Base-by-base conservation (phyloP, 352 stramenopile genomes). In the Pseudoperonospora humuli region DNA sequence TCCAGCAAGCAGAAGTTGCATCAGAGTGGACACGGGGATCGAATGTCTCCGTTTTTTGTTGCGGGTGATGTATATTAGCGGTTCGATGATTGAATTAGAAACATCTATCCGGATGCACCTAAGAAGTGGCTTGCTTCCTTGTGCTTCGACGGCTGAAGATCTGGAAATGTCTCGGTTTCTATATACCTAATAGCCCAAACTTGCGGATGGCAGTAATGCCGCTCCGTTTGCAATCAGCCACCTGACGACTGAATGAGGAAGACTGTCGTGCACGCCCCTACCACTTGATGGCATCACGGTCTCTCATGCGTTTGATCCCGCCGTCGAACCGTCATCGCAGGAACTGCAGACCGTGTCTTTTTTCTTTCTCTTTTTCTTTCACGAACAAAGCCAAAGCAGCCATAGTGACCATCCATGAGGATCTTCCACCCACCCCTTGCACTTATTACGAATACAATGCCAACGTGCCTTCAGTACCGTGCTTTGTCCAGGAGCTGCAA, bases 401-500 rank as follows among this genome's bases (percentile, higher is more conserved):
- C 11, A 32, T 19, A 17, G 40, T 33, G 32, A 7, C 38, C 18
- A 24, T 23, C 18, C 18, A 15, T 3, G 17, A 38, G 26, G 36
- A 47, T 46, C 39, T 45, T 50, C 31, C 31, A 43, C 39, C 27
- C 48, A 39, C 28, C n/a, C 3, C 13, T 9, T 34, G 19, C 2
- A 17, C 0, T 15, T 4, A 6, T 32, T 32, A 32, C 26, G 26
- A 13, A 34, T 45, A 31, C 26, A 10, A 26, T 26, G 31, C 21
- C 13, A n/a, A 24, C 28, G 23, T 35, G 43, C 31, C 55, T 53
- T 27, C 44, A 41, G 42, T 31, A 9, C 50, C 19, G 44, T 52
- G 55, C 44, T 60, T 35, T 64, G 44, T 61, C 20, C 39, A 56
- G 15, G 39, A 54, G 44, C 33, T 60, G 43, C 49, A 64, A 48